Conservation (phyloP, 176 grass and related monocot species). For the Triticum timopheevii region DNA sequence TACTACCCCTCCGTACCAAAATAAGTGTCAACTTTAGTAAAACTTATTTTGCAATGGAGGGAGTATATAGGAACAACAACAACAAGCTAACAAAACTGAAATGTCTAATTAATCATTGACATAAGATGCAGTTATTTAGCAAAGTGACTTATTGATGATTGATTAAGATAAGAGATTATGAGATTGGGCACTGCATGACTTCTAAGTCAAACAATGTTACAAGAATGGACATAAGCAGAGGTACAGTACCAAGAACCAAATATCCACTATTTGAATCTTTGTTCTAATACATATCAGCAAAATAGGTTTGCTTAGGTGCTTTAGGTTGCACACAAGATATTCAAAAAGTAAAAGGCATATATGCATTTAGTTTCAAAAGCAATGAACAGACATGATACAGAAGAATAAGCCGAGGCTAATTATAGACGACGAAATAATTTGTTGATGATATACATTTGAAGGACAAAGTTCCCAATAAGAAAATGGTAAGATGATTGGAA, state of each 20-base stretch:
- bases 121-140: background rate
- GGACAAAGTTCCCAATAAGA: background rate
- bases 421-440: background rate
- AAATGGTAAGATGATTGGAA: background rate
- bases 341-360: background rate
- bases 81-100: background rate
- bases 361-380: constrained; percentile 18
- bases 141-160: background rate
- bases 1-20: no score
- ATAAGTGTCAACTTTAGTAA: no score
- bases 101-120: background rate
- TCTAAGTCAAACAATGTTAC: background rate
- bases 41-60: no score
- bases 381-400: background rate
- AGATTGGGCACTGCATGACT: background rate
- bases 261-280: background rate
- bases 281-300: background rate
- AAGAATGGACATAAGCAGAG: background rate
- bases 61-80: background rate
- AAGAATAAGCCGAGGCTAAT: background rate
- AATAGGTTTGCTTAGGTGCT: background rate
- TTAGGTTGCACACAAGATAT: background rate
- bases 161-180: background rate
- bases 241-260: background rate
- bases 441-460: background rate